phyloP scores from a whole-genome alignment of 345 rosid genomes.

The Hirschfeldia incana region DNA sequence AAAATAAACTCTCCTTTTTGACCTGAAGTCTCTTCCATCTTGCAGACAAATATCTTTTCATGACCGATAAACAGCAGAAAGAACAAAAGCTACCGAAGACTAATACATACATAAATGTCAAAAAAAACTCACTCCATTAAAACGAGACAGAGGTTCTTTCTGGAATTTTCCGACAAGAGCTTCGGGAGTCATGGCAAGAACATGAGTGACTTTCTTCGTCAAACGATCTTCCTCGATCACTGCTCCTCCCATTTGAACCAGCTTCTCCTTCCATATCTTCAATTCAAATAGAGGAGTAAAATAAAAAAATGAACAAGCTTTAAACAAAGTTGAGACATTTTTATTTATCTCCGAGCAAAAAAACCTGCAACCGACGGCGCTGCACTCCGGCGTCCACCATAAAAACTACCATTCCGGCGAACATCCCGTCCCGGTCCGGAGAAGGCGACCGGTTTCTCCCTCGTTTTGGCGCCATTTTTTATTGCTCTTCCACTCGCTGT shows the following conservation, averaged over 20 bases:
- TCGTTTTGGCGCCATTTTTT: slow-evolving; percentile 77
- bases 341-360: neutral
- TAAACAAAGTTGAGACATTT: neutral
- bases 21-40: neutral
- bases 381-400: slow-evolving; percentile 70
- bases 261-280: slow-evolving; percentile 90
- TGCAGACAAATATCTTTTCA: too few relatives aligned
- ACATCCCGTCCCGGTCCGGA: slow-evolving; percentile 63
- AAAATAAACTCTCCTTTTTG: neutral
- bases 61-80: too few relatives aligned
- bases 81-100: too few relatives aligned
- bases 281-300: neutral
- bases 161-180: slow-evolving; percentile 48
- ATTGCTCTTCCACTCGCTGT: neutral
- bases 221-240: slow-evolving; percentile 46
- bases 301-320: neutral
- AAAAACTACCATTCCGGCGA: slow-evolving; percentile 66
- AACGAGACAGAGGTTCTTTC: slow-evolving; percentile 44
- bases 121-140: slow-evolving; percentile 41
- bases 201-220: slow-evolving; percentile 60
- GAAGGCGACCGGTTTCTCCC: slow-evolving; percentile 46
- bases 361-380: slow-evolving; percentile 84
- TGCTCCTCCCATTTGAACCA: slow-evolving; percentile 90
- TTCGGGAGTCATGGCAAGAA: slow-evolving; percentile 56
- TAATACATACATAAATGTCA: neutral